phyloP scores from a whole-genome alignment of 2,329 filamentous ascomycete species.

The Fusarium haematococcum region DNA sequence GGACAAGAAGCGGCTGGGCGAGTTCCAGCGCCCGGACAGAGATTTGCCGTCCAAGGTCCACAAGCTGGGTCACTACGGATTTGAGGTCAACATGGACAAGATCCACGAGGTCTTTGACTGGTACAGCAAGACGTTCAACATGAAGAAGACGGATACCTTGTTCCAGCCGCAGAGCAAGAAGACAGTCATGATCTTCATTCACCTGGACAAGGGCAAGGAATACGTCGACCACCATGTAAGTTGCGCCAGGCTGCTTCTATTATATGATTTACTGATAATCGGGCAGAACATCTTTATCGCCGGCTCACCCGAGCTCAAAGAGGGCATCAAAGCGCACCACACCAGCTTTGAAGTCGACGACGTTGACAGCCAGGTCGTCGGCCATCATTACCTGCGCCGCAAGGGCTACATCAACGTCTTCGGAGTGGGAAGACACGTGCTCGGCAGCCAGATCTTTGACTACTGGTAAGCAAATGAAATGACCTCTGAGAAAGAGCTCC shows the following conservation, averaged over 20 bases:
- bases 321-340: slow-evolving; percentile 17
- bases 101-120: slow-evolving; percentile 4
- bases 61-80: slow-evolving; percentile 22
- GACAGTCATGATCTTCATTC: slow-evolving; percentile 16
- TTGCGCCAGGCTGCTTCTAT: neutral
- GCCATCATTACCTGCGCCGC: slow-evolving; percentile 2
- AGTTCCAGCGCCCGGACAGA: slow-evolving; percentile 13
- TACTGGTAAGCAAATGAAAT: slow-evolving; percentile 11
- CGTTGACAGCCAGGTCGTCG: slow-evolving; percentile 10
- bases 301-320: slow-evolving; percentile 6
- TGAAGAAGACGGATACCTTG: slow-evolving; percentile 4
- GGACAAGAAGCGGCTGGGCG: slow-evolving; percentile 13
- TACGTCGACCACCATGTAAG: slow-evolving; percentile 15
- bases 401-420: slow-evolving; percentile 4
- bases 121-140: slow-evolving; percentile 10
- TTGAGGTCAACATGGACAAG: slow-evolving; percentile 1
- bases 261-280: neutral
- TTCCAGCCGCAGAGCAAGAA: slow-evolving; percentile 2
- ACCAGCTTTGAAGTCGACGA: slow-evolving; percentile 17
- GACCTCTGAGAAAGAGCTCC: neutral
- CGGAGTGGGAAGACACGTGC: slow-evolving; percentile 17
- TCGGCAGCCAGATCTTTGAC: neutral
- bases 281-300: slow-evolving; percentile 17
- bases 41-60: slow-evolving; percentile 12
- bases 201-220: slow-evolving; percentile 13